Conservation (phyloP, 306 rosid genomes). For the Quercus parvula region DNA sequence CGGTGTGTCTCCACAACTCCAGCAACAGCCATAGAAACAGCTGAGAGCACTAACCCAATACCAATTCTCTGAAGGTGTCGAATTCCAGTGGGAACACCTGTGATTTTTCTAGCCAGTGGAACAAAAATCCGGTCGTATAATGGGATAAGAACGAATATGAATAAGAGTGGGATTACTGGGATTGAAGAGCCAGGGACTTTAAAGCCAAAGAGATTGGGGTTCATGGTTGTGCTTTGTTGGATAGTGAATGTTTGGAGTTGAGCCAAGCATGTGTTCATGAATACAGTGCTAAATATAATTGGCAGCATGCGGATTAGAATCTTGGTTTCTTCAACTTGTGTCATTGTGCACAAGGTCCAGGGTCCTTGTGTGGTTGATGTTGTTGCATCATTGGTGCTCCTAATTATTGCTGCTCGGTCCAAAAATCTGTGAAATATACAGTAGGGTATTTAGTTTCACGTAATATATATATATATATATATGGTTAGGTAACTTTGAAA, state of each 20-base stretch:
- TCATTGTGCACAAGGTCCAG: conserved; percentile 72
- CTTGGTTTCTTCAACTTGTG: conserved; percentile 89
- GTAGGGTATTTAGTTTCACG: not conserved
- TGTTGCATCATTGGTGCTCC: conserved; percentile 11
- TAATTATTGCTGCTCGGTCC: conserved; percentile 61
- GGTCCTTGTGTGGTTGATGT: conserved; percentile 26
- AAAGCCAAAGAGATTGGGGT: conserved; percentile 44
- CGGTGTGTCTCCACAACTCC: conserved; percentile 56
- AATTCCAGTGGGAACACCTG: conserved; percentile 76
- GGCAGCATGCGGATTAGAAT: conserved; percentile 83
- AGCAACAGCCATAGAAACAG: conserved; percentile 60
- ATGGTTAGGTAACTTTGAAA: not conserved
- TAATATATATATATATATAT: not conserved
- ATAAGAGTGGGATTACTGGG: conserved; percentile 62
- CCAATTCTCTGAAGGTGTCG: conserved; percentile 79
- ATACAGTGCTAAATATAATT: conserved; percentile 70
- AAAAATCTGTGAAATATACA: conserved; percentile 43
- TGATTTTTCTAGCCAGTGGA: conserved; percentile 69
- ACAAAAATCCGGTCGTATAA: conserved; percentile 58
- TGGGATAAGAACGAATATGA: conserved; percentile 60
- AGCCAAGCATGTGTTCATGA: conserved; percentile 83
- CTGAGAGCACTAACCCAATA: conserved; percentile 67
- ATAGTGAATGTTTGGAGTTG: conserved; percentile 82
- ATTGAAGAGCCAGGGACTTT: conserved; percentile 69
- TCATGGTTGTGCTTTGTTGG: conserved; percentile 71